Conservation (phyloP, 306 rosid species). For the Cucumis melo region DNA sequence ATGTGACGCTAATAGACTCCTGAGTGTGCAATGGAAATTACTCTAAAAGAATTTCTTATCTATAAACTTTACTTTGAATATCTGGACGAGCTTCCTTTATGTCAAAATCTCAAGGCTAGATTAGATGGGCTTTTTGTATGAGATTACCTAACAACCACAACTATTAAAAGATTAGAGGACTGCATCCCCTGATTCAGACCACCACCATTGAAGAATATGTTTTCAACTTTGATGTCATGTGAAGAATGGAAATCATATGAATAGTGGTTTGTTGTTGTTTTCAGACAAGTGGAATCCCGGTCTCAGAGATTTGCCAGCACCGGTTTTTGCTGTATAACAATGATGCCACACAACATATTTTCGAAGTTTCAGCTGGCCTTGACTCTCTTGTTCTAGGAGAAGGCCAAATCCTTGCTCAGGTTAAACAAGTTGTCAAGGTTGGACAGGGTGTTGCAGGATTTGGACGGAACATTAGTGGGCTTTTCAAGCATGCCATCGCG, state of each 20-base stretch:
- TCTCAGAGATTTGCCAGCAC: slow-evolving; percentile 74
- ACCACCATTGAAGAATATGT: not conserved
- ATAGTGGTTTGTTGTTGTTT: slow-evolving; percentile 9
- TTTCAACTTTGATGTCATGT: not conserved
- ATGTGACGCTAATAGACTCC: too few species aligned
- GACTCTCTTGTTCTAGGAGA: slow-evolving; percentile 99
- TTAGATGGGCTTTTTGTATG: not conserved
- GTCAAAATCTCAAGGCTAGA: not conserved
- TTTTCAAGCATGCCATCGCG: slow-evolving; percentile 94
- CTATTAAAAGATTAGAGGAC: not conserved
- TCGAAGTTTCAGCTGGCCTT: slow-evolving; percentile 94
- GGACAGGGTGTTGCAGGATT: slow-evolving; percentile 93
- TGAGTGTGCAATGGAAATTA: too few species aligned
- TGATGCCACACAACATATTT: slow-evolving; percentile 83
- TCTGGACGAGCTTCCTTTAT: not conserved
- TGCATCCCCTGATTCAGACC: not conserved
- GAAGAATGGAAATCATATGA: not conserved
- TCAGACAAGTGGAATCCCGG: slow-evolving; percentile 91
- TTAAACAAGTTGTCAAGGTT: slow-evolving; percentile 95
- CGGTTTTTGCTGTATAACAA: slow-evolving; percentile 72
- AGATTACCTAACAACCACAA: not conserved
- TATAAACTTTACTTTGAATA: not conserved
- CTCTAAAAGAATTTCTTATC: too few species aligned
- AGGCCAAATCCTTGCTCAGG: slow-evolving; percentile 99
- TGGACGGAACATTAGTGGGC: slow-evolving; percentile 88